phyloP scores from a whole-genome alignment of 1,284 basidiomycete genomes.

The Fistulinella staudtii region DNA sequence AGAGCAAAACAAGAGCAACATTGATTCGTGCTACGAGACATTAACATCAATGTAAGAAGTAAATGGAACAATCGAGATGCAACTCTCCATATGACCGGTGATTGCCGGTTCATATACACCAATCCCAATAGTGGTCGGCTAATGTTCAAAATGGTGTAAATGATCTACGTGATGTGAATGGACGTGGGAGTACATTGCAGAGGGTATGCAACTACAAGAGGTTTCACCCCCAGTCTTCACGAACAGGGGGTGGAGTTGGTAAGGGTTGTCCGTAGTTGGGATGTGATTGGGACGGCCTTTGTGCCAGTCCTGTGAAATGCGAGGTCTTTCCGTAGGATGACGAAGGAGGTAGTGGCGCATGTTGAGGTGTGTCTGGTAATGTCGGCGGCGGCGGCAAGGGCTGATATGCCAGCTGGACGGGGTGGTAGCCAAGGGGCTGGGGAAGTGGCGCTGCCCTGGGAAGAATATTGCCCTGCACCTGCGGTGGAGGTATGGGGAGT shows the following conservation, averaged over 20 bases:
- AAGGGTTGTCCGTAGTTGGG: constrained; percentile 28
- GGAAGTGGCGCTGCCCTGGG: constrained; percentile 37
- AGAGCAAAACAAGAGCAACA: constrained; percentile 23
- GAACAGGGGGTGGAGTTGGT: constrained; percentile 19
- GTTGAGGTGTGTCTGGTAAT: constrained; percentile 24
- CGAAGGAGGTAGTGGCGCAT: constrained; percentile 29
- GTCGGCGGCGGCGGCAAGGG: constrained; percentile 37
- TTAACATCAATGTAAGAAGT: constrained; percentile 3
- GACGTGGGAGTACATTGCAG: constrained; percentile 13
- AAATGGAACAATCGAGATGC: constrained; percentile 10
- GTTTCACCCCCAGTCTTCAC: constrained; percentile 26
- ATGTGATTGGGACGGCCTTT: constrained; percentile 37
- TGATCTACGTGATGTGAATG: constrained; percentile 8
- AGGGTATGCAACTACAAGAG: constrained; percentile 10
- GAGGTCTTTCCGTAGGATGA: constrained; percentile 24
- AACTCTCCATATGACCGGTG: constrained; percentile 17
- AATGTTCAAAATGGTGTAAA: too few species aligned
- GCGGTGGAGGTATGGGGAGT: constrained; percentile 30
- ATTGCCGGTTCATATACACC: too few species aligned
- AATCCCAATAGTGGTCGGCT: too few species aligned
- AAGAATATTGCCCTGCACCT: constrained; percentile 23
- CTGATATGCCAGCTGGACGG: constrained; percentile 36
- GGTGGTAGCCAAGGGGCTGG: constrained; percentile 36
- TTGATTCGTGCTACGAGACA: too few species aligned
- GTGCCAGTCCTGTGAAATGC: constrained; percentile 42